phyloP scores from a whole-genome alignment of 495 filamentous ascomycete species.

The Clavariopsis aquatica region DNA sequence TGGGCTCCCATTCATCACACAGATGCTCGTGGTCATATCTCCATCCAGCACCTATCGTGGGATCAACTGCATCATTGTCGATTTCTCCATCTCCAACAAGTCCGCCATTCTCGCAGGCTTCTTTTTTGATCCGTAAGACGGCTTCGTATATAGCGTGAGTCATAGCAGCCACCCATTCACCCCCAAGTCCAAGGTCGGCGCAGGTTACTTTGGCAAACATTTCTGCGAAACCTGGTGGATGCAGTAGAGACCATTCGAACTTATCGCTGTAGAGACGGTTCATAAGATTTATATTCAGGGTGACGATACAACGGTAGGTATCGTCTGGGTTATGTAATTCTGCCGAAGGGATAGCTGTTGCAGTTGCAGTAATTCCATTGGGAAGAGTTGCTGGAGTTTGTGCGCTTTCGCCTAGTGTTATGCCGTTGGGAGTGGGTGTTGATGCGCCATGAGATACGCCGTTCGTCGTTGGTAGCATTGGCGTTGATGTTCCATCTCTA shows the following conservation, averaged over 20 bases:
- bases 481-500: slow-evolving; percentile 51
- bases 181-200: slow-evolving; percentile 81
- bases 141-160: slow-evolving; percentile 97
- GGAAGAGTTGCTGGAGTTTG: slow-evolving; percentile 49
- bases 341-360: slow-evolving; percentile 51
- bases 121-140: slow-evolving; percentile 89
- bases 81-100: slow-evolving; percentile 76
- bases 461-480: slow-evolving; percentile 35
- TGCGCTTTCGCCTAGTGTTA: slow-evolving; percentile 34
- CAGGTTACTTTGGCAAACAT: slow-evolving; percentile 89
- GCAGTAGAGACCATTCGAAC: slow-evolving; percentile 96
- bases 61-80: slow-evolving; percentile 81
- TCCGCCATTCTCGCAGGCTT: slow-evolving; percentile 86
- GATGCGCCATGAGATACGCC: slow-evolving; percentile 18
- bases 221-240: slow-evolving; percentile 88
- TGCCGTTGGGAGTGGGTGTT: slow-evolving; percentile 20
- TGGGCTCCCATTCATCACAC: slow-evolving; percentile 91
- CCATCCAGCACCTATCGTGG: slow-evolving; percentile 79
- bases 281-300: slow-evolving; percentile 86
- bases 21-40: slow-evolving; percentile 88
- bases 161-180: slow-evolving; percentile 93
- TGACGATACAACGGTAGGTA: slow-evolving; percentile 87
- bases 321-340: slow-evolving; percentile 79
- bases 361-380: slow-evolving; percentile 54
- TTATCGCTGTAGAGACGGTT: slow-evolving; percentile 94